These are phyloP conservation scores for Lagerstroemia speciosa DNA, from an alignment of 345 rosid genomes.

Conservation along the genomic window DNA sequence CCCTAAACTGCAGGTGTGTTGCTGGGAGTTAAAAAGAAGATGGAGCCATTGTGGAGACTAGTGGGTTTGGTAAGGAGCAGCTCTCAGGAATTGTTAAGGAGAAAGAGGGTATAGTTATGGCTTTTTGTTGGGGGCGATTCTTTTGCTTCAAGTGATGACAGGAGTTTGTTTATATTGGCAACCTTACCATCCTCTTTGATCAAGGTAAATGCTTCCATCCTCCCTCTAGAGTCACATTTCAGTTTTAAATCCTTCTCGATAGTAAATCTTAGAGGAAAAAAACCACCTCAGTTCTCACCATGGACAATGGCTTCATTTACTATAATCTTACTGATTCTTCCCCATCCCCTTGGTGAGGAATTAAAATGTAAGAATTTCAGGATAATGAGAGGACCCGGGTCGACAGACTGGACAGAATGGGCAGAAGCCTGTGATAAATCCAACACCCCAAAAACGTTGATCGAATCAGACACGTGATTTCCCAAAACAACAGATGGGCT, in stretches of 20 bases:
- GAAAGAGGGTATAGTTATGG: neutral
- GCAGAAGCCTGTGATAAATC: neutral
- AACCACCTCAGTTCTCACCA: too few relatives aligned
- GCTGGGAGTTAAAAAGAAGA: neutral
- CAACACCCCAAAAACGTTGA: neutral
- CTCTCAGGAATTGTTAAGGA: neutral
- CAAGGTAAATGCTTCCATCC: neutral
- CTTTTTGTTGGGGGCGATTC: neutral
- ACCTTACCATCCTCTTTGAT: neutral
- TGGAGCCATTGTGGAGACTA: neutral
- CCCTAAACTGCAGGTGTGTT: too few relatives aligned
- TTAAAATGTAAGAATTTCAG: neutral
- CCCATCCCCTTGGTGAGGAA: too few relatives aligned
- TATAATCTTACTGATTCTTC: too few relatives aligned
- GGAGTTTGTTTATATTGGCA: neutral
- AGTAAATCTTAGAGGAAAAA: too few relatives aligned
- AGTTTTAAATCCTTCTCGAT: too few relatives aligned
- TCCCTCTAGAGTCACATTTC: too few relatives aligned
- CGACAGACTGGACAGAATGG: neutral
- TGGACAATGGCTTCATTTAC: too few relatives aligned
- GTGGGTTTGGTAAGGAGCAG: neutral
- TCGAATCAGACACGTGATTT: neutral
- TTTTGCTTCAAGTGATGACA: conserved; percentile 1
- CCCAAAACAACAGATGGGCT: neutral
- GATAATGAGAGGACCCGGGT: neutral